Base-by-base conservation (phyloP, 2,329 filamentous ascomycete genomes). In the Claviceps maximensis region DNA sequence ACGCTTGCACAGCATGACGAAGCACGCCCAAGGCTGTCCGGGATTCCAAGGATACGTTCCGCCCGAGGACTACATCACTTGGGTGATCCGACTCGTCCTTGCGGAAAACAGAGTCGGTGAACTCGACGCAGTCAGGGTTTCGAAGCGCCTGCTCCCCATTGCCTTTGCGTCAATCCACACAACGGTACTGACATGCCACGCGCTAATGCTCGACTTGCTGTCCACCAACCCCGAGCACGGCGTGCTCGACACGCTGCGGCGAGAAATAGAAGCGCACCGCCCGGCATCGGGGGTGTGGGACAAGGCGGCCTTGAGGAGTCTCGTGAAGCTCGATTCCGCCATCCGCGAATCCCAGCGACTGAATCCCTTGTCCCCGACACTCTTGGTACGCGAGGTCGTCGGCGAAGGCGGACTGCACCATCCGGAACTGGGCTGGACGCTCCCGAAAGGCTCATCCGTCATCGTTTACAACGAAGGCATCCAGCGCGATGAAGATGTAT, bases 141-240 rank as follows among this genome's bases (percentile, higher is more conserved):
- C 76, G 2, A 71, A 74, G 55, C 69, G 75, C 15, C 62, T 82
- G 5, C 64, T 82, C 38, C 75, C 77, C 0, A 66, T 82, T 45
- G 74, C 80, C 59, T 80, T 82, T 55, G 78, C 77, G 2, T 74
- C 77, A 19, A 78, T 80, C 27, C 78, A 82, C 62, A 82, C 78
- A 1, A 80, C 78, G 0, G 70, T 74, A 7, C 58, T 80, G 13
- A 79, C 77, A 0, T 71, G 72, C 2, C 72, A 74, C 47, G 71
- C 70, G 36, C 64, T 71, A 33, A 58, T 78, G 50, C 59, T 78
- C 10, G 75, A 79, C 54, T 59, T 79, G 7, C 61, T 77, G 38
- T 62, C 69, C 1, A 66, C 72, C 0, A 62, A 69, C 5, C 65
- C 69, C 0, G 56, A 63, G 1, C 61, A 62, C 40, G 58, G 58